phyloP scores from a whole-genome alignment of 176 grass and related monocot genomes.

The Tillandsia fasciculata region DNA sequence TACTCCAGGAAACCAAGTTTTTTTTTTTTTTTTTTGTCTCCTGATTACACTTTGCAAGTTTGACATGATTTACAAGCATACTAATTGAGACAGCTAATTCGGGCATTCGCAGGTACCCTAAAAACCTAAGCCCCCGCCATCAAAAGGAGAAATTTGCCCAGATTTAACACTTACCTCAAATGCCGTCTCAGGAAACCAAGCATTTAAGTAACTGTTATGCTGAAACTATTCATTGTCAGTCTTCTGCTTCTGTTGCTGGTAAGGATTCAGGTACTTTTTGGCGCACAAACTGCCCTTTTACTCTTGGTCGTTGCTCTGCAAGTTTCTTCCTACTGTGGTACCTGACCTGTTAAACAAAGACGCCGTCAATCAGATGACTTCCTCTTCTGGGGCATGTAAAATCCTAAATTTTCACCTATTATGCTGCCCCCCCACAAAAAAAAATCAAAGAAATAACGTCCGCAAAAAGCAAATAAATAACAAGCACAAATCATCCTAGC shows the following conservation, averaged over 20 bases:
- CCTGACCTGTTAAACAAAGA: conserved; percentile 53
- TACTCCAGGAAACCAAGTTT: no score
- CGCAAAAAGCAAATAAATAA: no score
- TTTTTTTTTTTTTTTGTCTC: conserved; percentile 2
- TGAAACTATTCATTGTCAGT: conserved; percentile 23
- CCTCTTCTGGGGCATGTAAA: no score
- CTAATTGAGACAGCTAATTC: background rate
- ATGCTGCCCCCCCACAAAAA: background rate
- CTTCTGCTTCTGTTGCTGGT: conserved; percentile 38
- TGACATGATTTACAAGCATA: conserved; percentile 21
- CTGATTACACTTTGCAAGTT: conserved; percentile 10
- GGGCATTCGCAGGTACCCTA: background rate
- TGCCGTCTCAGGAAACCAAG: conserved; percentile 10
- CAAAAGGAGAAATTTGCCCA: conserved; percentile 31
- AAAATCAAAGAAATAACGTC: background rate
- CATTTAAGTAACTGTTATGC: conserved; percentile 22
- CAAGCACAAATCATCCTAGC: no score
- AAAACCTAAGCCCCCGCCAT: conserved; percentile 19
- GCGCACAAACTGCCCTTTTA: conserved; percentile 96
- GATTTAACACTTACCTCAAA: conserved; percentile 25
- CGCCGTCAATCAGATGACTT: background rate
- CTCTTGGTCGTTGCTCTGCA: conserved; percentile 73
- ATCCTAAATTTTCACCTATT: no score
- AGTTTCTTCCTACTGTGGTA: conserved; percentile 94
- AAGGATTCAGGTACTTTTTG: conserved; percentile 40